A percentile compares a stretch with the other conserved stretches of the same genome.
phyloP scores from a whole-genome alignment of 148 eudicot genomes.

The Rhododendron mucronatum region DNA sequence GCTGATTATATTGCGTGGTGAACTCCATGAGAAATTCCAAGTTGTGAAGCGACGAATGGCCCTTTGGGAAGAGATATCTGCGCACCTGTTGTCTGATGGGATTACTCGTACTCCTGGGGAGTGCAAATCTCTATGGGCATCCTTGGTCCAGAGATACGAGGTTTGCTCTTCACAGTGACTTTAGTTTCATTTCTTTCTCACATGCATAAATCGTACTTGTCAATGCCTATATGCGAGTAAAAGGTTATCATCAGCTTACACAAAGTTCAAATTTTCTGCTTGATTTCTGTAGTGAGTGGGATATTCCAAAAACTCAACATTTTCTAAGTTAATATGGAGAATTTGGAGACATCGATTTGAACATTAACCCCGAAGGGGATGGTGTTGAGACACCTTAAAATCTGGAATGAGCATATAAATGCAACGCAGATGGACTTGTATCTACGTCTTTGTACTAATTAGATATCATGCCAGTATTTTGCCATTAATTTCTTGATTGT shows the following conservation, averaged over 20 bases:
- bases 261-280: background rate
- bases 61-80: constrained; percentile 92
- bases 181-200: background rate
- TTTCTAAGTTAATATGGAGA: background rate
- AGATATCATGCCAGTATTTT: background rate
- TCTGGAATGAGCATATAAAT: background rate
- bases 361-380: background rate
- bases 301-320: background rate
- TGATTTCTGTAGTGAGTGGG: background rate
- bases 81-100: constrained; percentile 58
- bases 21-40: constrained; percentile 68
- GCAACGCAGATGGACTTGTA: background rate
- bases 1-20: constrained; percentile 70
- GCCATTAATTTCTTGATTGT: background rate
- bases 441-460: background rate
- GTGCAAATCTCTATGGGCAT: constrained; percentile 94
- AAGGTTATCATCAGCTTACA: background rate
- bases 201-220: background rate
- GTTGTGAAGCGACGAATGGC: constrained; percentile 81
- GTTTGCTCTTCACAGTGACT: constrained; percentile 33
- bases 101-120: constrained; percentile 75
- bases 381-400: background rate
- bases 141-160: constrained; percentile 88
- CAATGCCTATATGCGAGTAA: background rate
- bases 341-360: background rate